A percentile compares a stretch with the other conserved stretches of the same genome.
Evolutionary conservation across 1,284 basidiomycete genomes (phyloP).

Genomic region (Earliella scabrosa): DNA sequence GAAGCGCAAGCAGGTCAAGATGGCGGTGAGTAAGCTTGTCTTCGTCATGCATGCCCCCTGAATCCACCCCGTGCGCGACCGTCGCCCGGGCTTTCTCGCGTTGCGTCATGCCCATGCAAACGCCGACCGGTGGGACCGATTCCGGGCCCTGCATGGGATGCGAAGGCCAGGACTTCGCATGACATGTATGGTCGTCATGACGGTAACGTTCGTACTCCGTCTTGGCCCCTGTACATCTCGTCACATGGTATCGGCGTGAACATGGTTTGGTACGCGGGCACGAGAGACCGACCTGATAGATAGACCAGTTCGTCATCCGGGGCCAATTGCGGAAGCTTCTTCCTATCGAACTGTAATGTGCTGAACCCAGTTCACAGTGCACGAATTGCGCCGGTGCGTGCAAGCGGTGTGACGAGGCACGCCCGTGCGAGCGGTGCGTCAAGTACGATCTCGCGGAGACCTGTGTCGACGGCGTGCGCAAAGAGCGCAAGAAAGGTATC

Average conservation of each 20-base stretch:
- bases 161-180: neutral
- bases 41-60: conserved; percentile 6
- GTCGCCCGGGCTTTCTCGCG: conserved; percentile 15
- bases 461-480: conserved; percentile 78
- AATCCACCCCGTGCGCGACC: neutral
- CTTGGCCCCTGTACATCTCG: neutral
- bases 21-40: conserved; percentile 63
- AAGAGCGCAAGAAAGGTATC: conserved; percentile 85
- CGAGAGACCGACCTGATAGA: too few species aligned
- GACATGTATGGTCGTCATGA: neutral
- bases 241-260: neutral
- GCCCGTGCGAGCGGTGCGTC: conserved; percentile 81
- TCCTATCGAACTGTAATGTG: neutral
- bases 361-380: conserved; percentile 49
- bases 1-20: conserved; percentile 89
- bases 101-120: conserved; percentile 11
- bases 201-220: neutral
- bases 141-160: neutral
- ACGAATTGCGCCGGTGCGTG: conserved; percentile 87
- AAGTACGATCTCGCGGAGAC: conserved; percentile 77
- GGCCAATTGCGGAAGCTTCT: neutral
- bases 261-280: neutral
- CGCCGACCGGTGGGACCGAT: conserved; percentile 11
- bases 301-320: neutral
- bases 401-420: conserved; percentile 82